Percentiles rank a stretch among this genome's conserved stretches.
These are phyloP conservation scores for Metschnikowia lochheadii DNA, from an alignment of 805 yeast species.

Conservation along the genomic window DNA sequence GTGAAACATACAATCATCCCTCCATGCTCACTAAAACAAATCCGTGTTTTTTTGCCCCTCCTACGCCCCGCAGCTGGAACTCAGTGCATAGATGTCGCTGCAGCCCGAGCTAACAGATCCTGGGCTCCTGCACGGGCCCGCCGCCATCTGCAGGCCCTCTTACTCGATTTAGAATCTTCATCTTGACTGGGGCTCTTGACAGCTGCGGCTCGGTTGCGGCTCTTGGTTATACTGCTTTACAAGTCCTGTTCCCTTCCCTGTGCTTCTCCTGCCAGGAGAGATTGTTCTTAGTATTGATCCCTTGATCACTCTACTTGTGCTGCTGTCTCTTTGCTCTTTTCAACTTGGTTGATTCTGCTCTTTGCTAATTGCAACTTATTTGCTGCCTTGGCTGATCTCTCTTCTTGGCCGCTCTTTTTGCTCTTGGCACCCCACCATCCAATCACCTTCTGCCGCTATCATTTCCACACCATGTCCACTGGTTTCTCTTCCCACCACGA, in stretches of 20 bases:
- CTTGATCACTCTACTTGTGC: not conserved
- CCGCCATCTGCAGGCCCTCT: not conserved
- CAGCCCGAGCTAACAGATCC: not conserved
- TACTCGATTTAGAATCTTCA: slow-evolving; percentile 1
- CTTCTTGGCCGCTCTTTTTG: not conserved
- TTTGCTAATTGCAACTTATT: no score
- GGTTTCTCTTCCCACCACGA: not conserved
- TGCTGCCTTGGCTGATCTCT: not conserved
- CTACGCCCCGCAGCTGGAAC: not conserved
- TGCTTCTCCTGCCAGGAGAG: slow-evolving; percentile 2
- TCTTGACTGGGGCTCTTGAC: slow-evolving; percentile 2
- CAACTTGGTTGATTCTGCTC: not conserved
- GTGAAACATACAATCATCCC: no score
- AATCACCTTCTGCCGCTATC: not conserved
- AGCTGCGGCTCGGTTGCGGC: not conserved
- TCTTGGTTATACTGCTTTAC: not conserved
- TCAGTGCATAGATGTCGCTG: not conserved
- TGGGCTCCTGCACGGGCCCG: not conserved
- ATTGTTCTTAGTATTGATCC: not conserved
- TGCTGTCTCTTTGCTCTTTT: not conserved
- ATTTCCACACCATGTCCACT: not conserved
- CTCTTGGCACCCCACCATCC: not conserved
- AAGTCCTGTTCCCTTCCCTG: not conserved
- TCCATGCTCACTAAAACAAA: no score
- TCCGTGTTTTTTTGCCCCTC: no score